Evolutionary conservation across 495 filamentous ascomycete genomes (phyloP), one percentile per base, ranked within the genome.

Genomic region (Trichoderma erinaceum): DNA sequence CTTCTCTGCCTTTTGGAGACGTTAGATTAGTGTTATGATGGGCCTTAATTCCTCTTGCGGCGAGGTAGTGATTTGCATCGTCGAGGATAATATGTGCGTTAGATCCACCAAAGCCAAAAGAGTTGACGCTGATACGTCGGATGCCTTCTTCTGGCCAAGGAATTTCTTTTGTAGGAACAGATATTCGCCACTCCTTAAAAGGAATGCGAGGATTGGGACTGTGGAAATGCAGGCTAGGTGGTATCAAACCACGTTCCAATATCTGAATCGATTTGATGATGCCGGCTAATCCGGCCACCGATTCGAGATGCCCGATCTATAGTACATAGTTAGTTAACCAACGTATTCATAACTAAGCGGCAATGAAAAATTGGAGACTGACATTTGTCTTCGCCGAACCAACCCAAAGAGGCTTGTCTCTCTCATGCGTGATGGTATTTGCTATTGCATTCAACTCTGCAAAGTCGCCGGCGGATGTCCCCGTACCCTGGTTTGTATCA

Each of bases 201-300:
- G 10, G 5, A 5, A 50, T 18, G 16, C 21, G 18, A 15, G 46
- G 46, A n/a, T 50, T 50, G 46, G 46, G 46, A 7, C 3, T 50
- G 4, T 18, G 6, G 15, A 50, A 50, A n/a, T 91, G 89, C 68
- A 85, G 84, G 68, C 89, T 88, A 15, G 90, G 87, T 15, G 90
- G 89, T 44, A 95, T 92, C 61, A 80, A 81, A 70, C 84, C 86
- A 71, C 90, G 86, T 71, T 85, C 78, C 80, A 94, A 78, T 88
- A 93, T 92, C 71, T 92, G 75, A 50, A 93, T 69, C 2, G 89
- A 82, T 75, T 96, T 95, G 70, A 91, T 81, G 23, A 94, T 94
- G 90, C 1, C 91, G 91, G 46, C 12, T 7, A 50, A 18, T 0
- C 46, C 46, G 21, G 15, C 18, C 3, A n/a, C 46, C 3, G 46